Base-by-base conservation (phyloP, 371 early-diverging fungal genomes). In the Mortierella sp. region DNA sequence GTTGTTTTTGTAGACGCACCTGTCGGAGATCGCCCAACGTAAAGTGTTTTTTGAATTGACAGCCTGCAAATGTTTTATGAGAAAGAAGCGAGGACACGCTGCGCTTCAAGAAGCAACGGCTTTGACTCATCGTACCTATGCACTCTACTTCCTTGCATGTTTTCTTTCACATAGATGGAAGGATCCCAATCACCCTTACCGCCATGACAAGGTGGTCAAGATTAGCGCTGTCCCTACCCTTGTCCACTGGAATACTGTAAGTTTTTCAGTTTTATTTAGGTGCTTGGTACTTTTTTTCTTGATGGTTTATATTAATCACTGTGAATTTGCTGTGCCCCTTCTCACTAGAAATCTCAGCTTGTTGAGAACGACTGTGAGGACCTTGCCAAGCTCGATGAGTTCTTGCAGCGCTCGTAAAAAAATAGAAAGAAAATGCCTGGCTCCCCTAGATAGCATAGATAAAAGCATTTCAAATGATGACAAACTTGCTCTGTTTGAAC, bases 141-240 rank as follows among this genome's bases (percentile, higher is more conserved):
- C 49, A 47, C 49, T 20, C 1, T 20, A 18, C 49, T 47, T 43
- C 14, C 49, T 54, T 26, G 54, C 3, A 6, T 28, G 20, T 57
- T 22, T 32, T 24, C 16, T 12, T 47, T 26, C 26, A 24, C 14
- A 61, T 70, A 88, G 87, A 24, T 90, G 90, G 90, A 90, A 88
- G 83, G 85, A 87, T n/a, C 72, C 80, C 14, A 68, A 65, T 20
- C 85, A 88, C 66, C 85, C 84, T 68, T 87, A 87, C 47, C 89
- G 89, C 58, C 77, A 77, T 24, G 84, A 85, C 54, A 63, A 55
- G 18, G 66, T 68, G 14, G 86, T 84, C 78, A 68, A 78, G 32
- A 73, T 90, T 22, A 75, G 76, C 66, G 87, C 88, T 24, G 87
- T 90, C 47, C 90, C 90, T 26, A 90, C 90, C 47, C 78, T 90